These are phyloP conservation scores for Auriscalpium orientale DNA, from an alignment of 768 basidiomycete genomes.

Conservation along the genomic window DNA sequence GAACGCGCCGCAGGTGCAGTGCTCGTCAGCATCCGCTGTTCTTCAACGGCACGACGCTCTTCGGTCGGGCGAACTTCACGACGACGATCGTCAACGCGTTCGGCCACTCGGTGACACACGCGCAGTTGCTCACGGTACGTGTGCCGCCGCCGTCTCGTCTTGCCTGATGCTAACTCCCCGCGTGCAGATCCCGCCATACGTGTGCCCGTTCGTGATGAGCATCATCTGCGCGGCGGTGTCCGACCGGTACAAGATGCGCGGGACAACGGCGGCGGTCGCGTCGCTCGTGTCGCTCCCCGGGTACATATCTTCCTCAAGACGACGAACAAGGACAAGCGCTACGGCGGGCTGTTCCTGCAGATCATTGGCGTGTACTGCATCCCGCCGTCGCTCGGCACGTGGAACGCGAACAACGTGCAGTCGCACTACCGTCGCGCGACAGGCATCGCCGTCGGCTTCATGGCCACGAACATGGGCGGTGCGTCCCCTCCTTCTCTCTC, in stretches of 20 bases:
- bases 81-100: conserved; percentile 22
- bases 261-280: conserved; percentile 5
- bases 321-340: conserved; percentile 13
- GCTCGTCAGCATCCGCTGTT: conserved; percentile 46
- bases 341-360: conserved; percentile 24
- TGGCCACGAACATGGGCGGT: conserved; percentile 11
- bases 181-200: too few relatives aligned
- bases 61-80: conserved; percentile 19
- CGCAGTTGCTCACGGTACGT: conserved; percentile 24
- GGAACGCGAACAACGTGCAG: conserved; percentile 25
- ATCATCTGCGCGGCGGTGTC: conserved; percentile 11
- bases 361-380: conserved; percentile 22
- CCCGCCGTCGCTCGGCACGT: conserved; percentile 17
- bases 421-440: conserved; percentile 24
- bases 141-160: not conserved
- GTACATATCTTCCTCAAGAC: conserved; percentile 13
- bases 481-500: not conserved
- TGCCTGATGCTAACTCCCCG: not conserved
- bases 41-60: conserved; percentile 38
- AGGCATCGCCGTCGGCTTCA: conserved; percentile 20
- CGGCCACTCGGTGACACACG: conserved; percentile 19
- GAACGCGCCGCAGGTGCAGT: conserved; percentile 45
- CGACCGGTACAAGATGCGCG: conserved; percentile 12
- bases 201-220: conserved; percentile 19
- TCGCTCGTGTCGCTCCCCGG: conserved; percentile 7